Evolutionary conservation across 306 rosid genomes (phyloP), one percentile per base, ranked within the genome.

Genomic region (Hippophae rhamnoides): DNA sequence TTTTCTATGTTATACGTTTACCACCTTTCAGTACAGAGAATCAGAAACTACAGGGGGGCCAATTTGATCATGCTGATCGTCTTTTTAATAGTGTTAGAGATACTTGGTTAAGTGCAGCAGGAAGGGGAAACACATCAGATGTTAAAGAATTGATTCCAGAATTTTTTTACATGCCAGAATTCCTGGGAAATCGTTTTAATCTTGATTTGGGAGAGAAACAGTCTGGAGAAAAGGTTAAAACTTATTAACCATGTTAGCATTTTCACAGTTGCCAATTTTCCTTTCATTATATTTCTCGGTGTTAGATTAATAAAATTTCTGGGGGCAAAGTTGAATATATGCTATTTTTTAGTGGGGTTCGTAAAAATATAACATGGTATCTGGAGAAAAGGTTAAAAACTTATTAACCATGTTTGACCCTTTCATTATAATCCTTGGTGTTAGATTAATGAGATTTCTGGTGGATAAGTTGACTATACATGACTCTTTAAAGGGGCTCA

Each of bases 151-250:
- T 93, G 68, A 89, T 93, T 79, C 99, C 99, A 1, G 99, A 93
- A 74, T 93, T 93, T 82, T 93, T 82, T 78, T 93, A 93, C 86
- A 77, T 93, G 89, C 94, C 99, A 0, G 97, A 93, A 70, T 93
- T 89, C 77, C 72, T 93, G 54, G 97, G 77, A 72, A 93, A 93
- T 74, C 82, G 58, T 41, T 89, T 89, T 79, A 74, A 84, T 77
- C 97, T 88, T 76, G 97, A 93, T 80, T 84, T 93, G 80, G 99
- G 99, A 76, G 99, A 88, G 86, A 93, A 93, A 76, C 99, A 93
- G 66, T 89, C 97, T 10, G 99, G 99, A 75, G 99, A 93, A 76
- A 93, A 93, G 99, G 99, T 93, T 52, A 54, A 18, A 26, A 79
- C 61, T 49, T 18, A 18, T 57, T 54, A 50, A 26, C 78, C 58